Percentiles rank a stretch among this genome's conserved stretches.
Evolutionary conservation across 2,329 filamentous ascomycete species (phyloP).

Genomic region (Colletotrichum liriopes): DNA sequence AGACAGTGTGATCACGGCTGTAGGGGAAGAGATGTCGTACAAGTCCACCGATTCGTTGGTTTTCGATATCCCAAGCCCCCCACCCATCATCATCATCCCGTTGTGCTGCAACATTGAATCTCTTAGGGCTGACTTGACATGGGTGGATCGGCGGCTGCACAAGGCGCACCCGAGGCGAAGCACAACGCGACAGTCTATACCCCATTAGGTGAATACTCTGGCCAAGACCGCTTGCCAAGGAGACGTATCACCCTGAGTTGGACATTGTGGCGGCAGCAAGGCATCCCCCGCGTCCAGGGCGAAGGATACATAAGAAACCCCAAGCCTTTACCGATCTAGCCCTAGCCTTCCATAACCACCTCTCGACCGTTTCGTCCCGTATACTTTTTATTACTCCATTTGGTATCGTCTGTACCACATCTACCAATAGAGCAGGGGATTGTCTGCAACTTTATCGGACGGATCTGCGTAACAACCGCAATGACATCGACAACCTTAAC

Average conservation of each 20-base stretch:
- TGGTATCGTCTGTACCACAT: conserved; percentile 23
- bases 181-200: conserved; percentile 9
- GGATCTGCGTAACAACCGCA: not conserved
- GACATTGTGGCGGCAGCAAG: conserved; percentile 12
- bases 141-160: conserved; percentile 26
- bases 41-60: conserved; percentile 17
- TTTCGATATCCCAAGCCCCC: not conserved
- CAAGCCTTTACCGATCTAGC: conserved; percentile 12
- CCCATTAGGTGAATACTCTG: conserved; percentile 39
- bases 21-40: not conserved
- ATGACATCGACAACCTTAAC: not conserved
- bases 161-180: conserved; percentile 24
- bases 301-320: conserved; percentile 28
- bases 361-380: not conserved
- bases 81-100: not conserved
- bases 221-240: conserved; percentile 36
- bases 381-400: conserved; percentile 32
- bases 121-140: conserved; percentile 25
- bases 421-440: not conserved
- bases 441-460: conserved; percentile 12
- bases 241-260: not conserved
- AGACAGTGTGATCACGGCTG: not conserved
- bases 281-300: conserved; percentile 14
- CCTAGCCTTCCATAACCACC: not conserved
- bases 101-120: not conserved